Conservation (phyloP, 1,139 yeast species). For the Zhuliangozyma blackwelliae region DNA sequence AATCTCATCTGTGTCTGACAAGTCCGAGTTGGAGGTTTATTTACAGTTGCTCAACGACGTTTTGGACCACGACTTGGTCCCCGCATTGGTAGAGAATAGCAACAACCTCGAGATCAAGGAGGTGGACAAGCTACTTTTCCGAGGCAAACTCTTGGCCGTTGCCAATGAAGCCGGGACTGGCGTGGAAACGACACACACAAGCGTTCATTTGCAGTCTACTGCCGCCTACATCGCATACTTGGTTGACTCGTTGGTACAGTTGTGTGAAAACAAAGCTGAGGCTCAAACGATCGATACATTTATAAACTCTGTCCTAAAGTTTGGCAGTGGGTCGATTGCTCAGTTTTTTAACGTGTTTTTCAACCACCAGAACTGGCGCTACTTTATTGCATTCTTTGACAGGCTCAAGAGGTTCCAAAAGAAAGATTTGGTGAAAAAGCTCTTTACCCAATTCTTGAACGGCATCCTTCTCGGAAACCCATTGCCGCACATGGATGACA, state of each 20-base stretch:
- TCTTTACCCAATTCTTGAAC: conserved; percentile 5
- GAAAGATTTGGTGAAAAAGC: conserved; percentile 14
- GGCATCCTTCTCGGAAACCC: no score
- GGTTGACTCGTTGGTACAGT: conserved; percentile 12
- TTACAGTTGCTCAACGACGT: conserved; percentile 12
- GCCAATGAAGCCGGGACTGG: conserved; percentile 20
- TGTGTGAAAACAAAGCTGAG: conserved; percentile 9
- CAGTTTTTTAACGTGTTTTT: conserved; percentile 24
- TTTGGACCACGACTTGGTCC: conserved; percentile 16
- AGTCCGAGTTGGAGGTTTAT: conserved; percentile 1
- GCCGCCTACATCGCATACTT: conserved; percentile 21
- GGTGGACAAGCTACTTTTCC: conserved; percentile 34
- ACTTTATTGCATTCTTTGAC: conserved; percentile 14
- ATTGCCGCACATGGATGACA: no score
- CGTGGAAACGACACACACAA: conserved; percentile 2
- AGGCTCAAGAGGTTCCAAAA: conserved; percentile 26
- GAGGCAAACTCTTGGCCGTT: conserved; percentile 26
- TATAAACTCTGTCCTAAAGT: conserved; percentile 21
- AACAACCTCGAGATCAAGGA: conserved; percentile 22
- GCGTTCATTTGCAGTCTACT: conserved; percentile 14
- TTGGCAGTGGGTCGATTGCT: conserved; percentile 15
- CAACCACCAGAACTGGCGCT: conserved; percentile 15
- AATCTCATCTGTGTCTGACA: conserved; percentile 7
- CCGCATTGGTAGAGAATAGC: conserved; percentile 9
- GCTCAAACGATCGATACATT: conserved; percentile 16